Conservation (phyloP, 441 rosid genomes). For the Populus hybrid region DNA sequence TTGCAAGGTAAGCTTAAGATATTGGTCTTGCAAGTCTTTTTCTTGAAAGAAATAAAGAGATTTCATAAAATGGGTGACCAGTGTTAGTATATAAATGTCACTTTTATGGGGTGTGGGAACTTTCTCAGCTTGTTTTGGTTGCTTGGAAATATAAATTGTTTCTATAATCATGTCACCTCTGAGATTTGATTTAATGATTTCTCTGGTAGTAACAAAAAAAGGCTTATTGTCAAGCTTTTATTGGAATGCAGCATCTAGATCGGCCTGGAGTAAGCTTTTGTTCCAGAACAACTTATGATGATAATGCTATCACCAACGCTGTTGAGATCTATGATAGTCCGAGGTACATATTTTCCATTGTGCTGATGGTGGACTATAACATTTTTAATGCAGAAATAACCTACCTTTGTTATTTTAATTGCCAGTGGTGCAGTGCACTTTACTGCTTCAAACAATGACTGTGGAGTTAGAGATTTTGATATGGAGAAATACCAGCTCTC, state of each 20-base stretch:
- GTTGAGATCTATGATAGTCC: constrained; percentile 73
- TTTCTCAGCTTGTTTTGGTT: not conserved
- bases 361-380: not conserved
- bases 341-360: constrained; percentile 44
- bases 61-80: no score
- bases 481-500: constrained; percentile 67
- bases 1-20: constrained; percentile 59
- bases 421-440: constrained; percentile 76
- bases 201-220: not conserved
- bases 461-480: constrained; percentile 73
- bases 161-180: not conserved
- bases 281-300: constrained; percentile 77
- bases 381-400: not conserved
- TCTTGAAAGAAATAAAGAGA: not conserved
- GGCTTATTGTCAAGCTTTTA: not conserved
- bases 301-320: constrained; percentile 90
- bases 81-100: not conserved
- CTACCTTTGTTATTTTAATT: constrained; percentile 6
- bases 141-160: not conserved
- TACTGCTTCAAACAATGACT: constrained; percentile 82
- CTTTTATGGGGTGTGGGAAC: not conserved
- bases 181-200: not conserved
- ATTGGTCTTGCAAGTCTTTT: not conserved
- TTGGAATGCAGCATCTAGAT: constrained; percentile 60
- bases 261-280: constrained; percentile 90